phyloP scores from a whole-genome alignment of 805 yeast species.

The Wickerhamiella domercqiae region DNA sequence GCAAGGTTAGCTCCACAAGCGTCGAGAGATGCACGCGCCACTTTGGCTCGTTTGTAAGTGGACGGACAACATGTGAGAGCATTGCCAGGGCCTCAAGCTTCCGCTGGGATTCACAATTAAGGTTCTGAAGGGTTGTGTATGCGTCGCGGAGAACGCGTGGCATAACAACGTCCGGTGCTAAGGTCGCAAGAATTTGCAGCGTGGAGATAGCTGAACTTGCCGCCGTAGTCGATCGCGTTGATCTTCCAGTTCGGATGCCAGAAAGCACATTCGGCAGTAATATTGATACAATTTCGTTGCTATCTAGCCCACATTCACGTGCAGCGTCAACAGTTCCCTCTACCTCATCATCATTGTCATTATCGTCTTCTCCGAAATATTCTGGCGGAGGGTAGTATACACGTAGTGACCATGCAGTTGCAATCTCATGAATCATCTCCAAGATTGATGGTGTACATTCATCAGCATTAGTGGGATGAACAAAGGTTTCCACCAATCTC shows the following conservation, averaged over 20 bases:
- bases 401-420: slow-evolving; percentile 25
- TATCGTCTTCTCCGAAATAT: too few species aligned
- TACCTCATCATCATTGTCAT: not conserved
- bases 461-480: slow-evolving; percentile 88
- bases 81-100: slow-evolving; percentile 56
- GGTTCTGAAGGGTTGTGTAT: slow-evolving; percentile 35
- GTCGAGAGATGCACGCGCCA: slow-evolving; percentile 70
- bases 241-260: slow-evolving; percentile 39
- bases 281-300: slow-evolving; percentile 32
- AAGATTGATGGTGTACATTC: slow-evolving; percentile 68
- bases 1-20: slow-evolving; percentile 49
- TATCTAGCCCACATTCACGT: not conserved
- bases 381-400: too few species aligned
- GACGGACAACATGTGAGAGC: slow-evolving; percentile 48
- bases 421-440: slow-evolving; percentile 44
- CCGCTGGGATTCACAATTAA: slow-evolving; percentile 48
- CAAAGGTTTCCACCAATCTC: slow-evolving; percentile 63
- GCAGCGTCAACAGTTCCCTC: not conserved
- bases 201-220: slow-evolving; percentile 6
- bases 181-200: slow-evolving; percentile 33
- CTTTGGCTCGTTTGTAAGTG: slow-evolving; percentile 44
- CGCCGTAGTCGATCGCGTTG: slow-evolving; percentile 4
- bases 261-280: slow-evolving; percentile 40
- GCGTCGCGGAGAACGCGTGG: slow-evolving; percentile 36
- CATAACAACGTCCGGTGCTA: slow-evolving; percentile 35